phyloP scores from a whole-genome alignment of 495 filamentous ascomycete genomes.

The Elasticomyces elasticus region DNA sequence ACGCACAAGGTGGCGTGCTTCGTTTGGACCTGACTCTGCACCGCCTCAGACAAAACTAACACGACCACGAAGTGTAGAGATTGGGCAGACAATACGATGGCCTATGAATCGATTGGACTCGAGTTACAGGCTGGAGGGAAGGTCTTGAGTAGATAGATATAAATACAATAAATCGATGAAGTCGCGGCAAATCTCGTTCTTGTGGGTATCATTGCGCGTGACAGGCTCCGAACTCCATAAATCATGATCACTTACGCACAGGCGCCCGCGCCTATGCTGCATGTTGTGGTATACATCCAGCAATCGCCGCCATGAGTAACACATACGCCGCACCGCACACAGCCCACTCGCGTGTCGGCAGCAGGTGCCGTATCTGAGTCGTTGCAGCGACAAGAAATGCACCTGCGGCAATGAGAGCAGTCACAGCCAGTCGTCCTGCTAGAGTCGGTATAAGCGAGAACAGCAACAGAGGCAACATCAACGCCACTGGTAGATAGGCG shows the following conservation, averaged over 20 bases:
- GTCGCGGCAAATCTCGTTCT: neutral
- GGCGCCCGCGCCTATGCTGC: neutral
- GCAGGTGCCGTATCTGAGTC: neutral
- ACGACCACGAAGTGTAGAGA: neutral
- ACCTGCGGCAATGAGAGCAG: constrained; percentile 12
- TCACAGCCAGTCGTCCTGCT: constrained; percentile 14
- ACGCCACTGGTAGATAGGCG: constrained; percentile 8
- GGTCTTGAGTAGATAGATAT: neutral
- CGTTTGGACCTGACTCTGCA: too few species aligned
- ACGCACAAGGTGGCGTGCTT: neutral
- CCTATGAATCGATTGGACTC: neutral
- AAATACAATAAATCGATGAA: neutral
- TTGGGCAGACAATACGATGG: neutral
- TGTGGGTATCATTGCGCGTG: neutral
- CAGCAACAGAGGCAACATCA: constrained; percentile 17
- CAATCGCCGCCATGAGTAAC: constrained; percentile 14
- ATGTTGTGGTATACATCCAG: constrained; percentile 13
- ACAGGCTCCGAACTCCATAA: neutral
- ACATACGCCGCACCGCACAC: constrained; percentile 18
- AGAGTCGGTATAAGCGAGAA: constrained; percentile 17
- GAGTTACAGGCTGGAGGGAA: neutral
- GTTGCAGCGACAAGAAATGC: constrained; percentile 12
- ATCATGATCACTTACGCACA: neutral
- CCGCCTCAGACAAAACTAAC: too few species aligned
- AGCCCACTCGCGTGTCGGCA: constrained; percentile 17